Base-by-base conservation (phyloP, 2,329 filamentous ascomycete genomes). In the Colletotrichum phormii region DNA sequence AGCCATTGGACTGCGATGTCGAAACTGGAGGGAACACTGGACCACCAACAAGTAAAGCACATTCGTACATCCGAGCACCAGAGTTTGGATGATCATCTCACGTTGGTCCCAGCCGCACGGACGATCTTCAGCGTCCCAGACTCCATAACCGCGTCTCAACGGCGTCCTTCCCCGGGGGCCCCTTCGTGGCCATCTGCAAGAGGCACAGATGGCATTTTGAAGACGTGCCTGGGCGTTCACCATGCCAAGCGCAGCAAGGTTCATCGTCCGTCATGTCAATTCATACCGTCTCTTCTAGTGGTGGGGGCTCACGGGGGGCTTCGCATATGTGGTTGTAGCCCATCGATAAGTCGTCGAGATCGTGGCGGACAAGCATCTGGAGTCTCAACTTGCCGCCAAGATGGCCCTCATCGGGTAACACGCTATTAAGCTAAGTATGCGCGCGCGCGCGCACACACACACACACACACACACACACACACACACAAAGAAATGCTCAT, bases 191-290 rank as follows among this genome's bases (percentile, higher is more conserved):
- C 24, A 31, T 65, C 53, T 46, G 31, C 31, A 59, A 53, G 53
- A 64, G 29, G 65, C 70, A 68, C 24, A 29, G 53, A 59, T 64
- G 22, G 53, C 64, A 68, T 57, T n/a, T 46, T 29, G 22, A 22
- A 61, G 57, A 51, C 49, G 66, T 64, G 33, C 33, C 66, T 37
- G 59, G 59, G 49, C 33, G 61, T 35, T 55, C 26, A 5, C 60
- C 66, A 46, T 69, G 35, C 66, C 66, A 35, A 68, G 64, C 9
- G 26, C 9, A 22, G 49, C 66, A 64, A 49, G 66, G 60, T 66
- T 61, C n/a, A n/a, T 62, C 37, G 53, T 26, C 53, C 24, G 42
- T 37, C 55, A 63, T 49, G 35, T 58, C 46, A 68, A 33, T 67
- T 67, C 24, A 46, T 35, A 24, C 31, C 15, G 35, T 54, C 51